Conservation (phyloP, 345 rosid species). For the Lenwebbia sp. region DNA sequence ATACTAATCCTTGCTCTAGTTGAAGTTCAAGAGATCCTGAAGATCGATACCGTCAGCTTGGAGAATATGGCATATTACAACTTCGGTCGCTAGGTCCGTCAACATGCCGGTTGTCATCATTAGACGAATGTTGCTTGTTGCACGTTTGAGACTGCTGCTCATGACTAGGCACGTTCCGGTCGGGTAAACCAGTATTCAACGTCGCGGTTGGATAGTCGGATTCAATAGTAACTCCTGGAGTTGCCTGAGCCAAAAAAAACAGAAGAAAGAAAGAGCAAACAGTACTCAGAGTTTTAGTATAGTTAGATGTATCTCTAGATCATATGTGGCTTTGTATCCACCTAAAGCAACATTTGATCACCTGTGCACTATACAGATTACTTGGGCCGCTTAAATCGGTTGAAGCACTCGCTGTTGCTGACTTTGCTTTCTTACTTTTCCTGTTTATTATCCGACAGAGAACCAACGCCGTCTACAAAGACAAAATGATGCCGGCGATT, state of each 20-base stretch:
- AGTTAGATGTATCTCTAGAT: not conserved
- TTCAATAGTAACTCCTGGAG: not conserved
- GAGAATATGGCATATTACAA: not conserved
- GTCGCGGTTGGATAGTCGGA: not conserved
- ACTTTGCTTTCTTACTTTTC: not conserved
- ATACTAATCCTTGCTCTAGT: not conserved
- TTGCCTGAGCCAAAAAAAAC: not conserved
- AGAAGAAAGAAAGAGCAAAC: not conserved
- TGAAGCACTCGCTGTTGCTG: not conserved
- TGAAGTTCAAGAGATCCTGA: not conserved
- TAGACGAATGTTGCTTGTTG: not conserved
- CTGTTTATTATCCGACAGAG: not conserved
- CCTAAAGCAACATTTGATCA: not conserved
- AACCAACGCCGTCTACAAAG: not conserved
- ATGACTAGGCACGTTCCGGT: not conserved
- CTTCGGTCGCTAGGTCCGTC: not conserved
- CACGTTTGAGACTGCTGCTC: not conserved
- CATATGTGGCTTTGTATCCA: not conserved
- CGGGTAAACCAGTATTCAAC: not conserved
- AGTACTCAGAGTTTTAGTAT: not conserved
- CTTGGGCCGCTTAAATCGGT: not conserved
- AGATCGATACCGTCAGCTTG: not conserved
- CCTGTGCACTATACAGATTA: not conserved
- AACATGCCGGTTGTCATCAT: not conserved
- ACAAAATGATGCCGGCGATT: not conserved